Base-by-base conservation (phyloP, 495 filamentous ascomycete genomes). In the Xylaria curta region DNA sequence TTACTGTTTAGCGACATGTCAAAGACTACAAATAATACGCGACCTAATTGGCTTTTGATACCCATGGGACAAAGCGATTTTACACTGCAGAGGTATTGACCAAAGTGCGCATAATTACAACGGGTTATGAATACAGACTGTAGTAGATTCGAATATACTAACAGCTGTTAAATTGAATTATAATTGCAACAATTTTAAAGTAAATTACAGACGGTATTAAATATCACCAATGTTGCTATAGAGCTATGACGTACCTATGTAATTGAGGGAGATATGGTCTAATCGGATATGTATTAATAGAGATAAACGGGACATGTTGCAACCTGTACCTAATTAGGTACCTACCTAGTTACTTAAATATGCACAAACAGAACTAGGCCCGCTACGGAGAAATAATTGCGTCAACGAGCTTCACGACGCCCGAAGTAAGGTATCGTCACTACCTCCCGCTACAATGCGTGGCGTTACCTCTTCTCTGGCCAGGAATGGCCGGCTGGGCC, bases 391-490 rank as follows among this genome's bases (percentile, higher is more conserved):
- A 8, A 65, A n/a, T n/a, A 33, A 71, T 71, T 71, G 69, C 69
- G 69, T 66, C 69, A 71, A 71, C 69, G 47, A 71, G 69, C 53
- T 71, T 71, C 69, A 47, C 42, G 33, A 60, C 31, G 21, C 58
- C 58, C 33, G 58, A 36, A 19, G 7, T 12, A 38, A 60, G 58
- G 58, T 60, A 60, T 60, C 58, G 58, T 8, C 60, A 58, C 46
- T 26, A 13, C 8, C n/a, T n/a, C n/a, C 44, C 31, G 24, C 13
- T 19, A 46, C 53, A 60, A 79, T 79, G 77, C 77, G 77, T 42
- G 72, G 77, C 64, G 68, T 71, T 68, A 70, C 73, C 67, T 77
- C 77, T 61, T 76, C 76, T 53, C 70, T 74, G 19, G 66, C 47
- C 60, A 71, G 67, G 68, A 72, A 69, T 60, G 74, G 72, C 64